Conservation (phyloP, 2,329 filamentous ascomycete species). For the Scedosporium minutisporum region DNA sequence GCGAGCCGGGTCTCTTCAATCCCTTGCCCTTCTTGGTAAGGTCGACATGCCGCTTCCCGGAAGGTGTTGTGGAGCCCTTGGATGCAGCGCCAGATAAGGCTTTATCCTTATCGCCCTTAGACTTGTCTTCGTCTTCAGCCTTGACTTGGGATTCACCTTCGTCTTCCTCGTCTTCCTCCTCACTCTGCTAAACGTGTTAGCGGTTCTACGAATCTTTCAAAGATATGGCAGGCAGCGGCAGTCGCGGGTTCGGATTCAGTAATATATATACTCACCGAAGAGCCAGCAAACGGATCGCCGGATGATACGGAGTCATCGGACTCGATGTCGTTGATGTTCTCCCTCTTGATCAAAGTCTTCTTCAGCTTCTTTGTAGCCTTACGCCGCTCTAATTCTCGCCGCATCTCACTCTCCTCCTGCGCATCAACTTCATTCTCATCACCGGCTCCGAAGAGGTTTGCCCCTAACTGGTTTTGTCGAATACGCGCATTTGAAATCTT, state of each 20-base stretch:
- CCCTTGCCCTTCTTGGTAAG: constrained; percentile 47
- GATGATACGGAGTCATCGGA: constrained; percentile 46
- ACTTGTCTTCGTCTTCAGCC: constrained; percentile 45
- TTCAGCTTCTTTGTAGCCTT: constrained; percentile 66
- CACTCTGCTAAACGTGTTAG: constrained; percentile 12
- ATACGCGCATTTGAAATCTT: constrained; percentile 65
- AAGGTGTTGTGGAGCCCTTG: constrained; percentile 56
- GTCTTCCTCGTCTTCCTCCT: constrained; percentile 28
- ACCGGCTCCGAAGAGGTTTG: constrained; percentile 68
- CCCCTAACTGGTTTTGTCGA: constrained; percentile 73
- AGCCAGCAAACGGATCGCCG: constrained; percentile 24
- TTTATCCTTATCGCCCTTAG: constrained; percentile 43
- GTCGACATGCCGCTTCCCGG: constrained; percentile 31
- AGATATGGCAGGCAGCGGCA: too few species aligned
- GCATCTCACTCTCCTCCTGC: constrained; percentile 59
- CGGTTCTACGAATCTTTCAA: too few species aligned
- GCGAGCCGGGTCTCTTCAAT: constrained; percentile 78
- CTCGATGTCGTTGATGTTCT: constrained; percentile 80
- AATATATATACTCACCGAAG: constrained; percentile 18
- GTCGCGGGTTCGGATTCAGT: too few species aligned
- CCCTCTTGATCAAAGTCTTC: constrained; percentile 74
- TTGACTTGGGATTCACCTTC: constrained; percentile 50
- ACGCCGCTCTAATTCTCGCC: constrained; percentile 59
- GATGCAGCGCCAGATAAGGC: constrained; percentile 47
- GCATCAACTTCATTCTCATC: constrained; percentile 65